Conservation (phyloP, 371 early-diverging fungal genomes). For the Nematocida homosporus region DNA sequence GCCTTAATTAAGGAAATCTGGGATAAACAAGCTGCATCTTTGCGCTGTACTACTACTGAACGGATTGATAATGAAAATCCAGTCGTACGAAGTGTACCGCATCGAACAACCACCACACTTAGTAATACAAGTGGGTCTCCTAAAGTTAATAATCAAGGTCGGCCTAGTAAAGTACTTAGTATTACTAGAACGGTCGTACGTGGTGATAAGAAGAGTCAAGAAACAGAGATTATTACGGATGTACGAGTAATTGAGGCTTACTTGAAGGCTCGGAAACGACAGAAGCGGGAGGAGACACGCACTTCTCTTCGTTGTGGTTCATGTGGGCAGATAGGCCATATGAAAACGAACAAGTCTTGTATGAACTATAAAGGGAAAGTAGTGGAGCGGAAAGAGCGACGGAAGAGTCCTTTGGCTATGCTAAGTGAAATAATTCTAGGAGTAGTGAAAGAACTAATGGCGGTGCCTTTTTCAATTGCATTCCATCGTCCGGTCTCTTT, state of each 20-base stretch:
- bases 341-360: slow-evolving; percentile 69
- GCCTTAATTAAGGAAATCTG: slow-evolving; percentile 59
- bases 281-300: slow-evolving; percentile 63
- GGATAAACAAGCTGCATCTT: slow-evolving; percentile 51
- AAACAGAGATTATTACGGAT: slow-evolving; percentile 63
- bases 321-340: slow-evolving; percentile 68
- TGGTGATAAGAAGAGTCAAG: slow-evolving; percentile 44
- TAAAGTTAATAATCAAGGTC: neutral
- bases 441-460: slow-evolving; percentile 49
- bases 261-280: slow-evolving; percentile 65
- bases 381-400: slow-evolving; percentile 59
- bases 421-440: slow-evolving; percentile 57
- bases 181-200: slow-evolving; percentile 62
- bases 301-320: slow-evolving; percentile 64
- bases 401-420: slow-evolving; percentile 50
- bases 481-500: slow-evolving; percentile 68
- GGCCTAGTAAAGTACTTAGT: slow-evolving; percentile 52
- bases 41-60: slow-evolving; percentile 71
- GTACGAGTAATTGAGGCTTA: slow-evolving; percentile 65
- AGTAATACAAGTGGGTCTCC: too few relatives aligned
- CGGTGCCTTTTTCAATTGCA: slow-evolving; percentile 64
- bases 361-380: slow-evolving; percentile 65
- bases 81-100: slow-evolving; percentile 67
- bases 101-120: slow-evolving; percentile 3
- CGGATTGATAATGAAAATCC: slow-evolving; percentile 76